A percentile compares a stretch with the other conserved stretches of the same genome.
These are phyloP conservation scores for Linderniella brevidens DNA, from an alignment of 257 asterid genomes.

Conservation along the genomic window DNA sequence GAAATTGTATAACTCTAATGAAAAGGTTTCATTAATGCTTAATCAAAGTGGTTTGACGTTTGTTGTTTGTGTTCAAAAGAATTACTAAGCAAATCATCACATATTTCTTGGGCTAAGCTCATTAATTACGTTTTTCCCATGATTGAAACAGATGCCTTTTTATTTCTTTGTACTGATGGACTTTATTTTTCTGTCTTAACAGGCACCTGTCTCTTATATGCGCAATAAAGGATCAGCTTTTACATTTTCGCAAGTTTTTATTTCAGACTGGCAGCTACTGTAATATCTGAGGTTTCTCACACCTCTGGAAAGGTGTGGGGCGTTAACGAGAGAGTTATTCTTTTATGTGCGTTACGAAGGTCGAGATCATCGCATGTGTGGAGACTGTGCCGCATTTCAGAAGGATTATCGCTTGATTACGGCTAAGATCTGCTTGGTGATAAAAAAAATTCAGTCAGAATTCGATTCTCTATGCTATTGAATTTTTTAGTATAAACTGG, in stretches of 20 bases:
- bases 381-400: slow-evolving; percentile 93
- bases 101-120: no score
- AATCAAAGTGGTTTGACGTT: no score
- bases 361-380: slow-evolving; percentile 83
- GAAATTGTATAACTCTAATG: no score
- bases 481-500: slow-evolving; percentile 6
- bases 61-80: no score
- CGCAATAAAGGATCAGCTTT: slow-evolving; percentile 19
- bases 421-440: slow-evolving; percentile 55
- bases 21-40: no score
- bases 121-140: no score
- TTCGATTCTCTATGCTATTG: slow-evolving; percentile 20
- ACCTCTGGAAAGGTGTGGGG: slow-evolving; percentile 97
- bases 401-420: slow-evolving; percentile 75
- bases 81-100: no score
- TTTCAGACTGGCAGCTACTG: slow-evolving; percentile 96
- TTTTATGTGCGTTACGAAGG: slow-evolving; percentile 48
- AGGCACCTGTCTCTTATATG: slow-evolving; percentile 55
- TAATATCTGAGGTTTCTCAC: slow-evolving; percentile 52
- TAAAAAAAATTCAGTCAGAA: slow-evolving; percentile 13
- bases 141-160: background rate
- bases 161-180: slow-evolving; percentile 11
- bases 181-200: slow-evolving; percentile 11
- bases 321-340: slow-evolving; percentile 31
- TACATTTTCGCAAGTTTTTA: slow-evolving; percentile 26